phyloP scores from a whole-genome alignment of 768 basidiomycete genomes.

The Hydnomerulius pinastri region DNA sequence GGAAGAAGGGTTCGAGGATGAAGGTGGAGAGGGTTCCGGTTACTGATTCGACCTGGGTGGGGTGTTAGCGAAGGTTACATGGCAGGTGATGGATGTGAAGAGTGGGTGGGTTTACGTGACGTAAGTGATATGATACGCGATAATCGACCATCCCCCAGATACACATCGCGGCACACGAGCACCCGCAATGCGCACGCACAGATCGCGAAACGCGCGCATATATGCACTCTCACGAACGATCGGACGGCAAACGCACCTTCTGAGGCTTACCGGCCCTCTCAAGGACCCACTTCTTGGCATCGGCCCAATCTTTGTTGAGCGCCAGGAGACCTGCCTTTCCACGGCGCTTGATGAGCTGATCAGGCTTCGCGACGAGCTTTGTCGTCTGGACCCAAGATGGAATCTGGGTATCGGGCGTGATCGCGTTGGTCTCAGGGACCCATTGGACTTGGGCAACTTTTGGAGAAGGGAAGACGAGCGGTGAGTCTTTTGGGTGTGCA shows the following conservation, averaged over 20 bases:
- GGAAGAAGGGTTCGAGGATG: slow-evolving; percentile 98
- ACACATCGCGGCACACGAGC: too few relatives aligned
- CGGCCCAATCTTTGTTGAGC: slow-evolving; percentile 91
- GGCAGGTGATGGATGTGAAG: slow-evolving; percentile 7
- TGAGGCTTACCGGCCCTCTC: slow-evolving; percentile 91
- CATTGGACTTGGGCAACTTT: slow-evolving; percentile 88
- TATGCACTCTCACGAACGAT: background rate
- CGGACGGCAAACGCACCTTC: slow-evolving; percentile 45
- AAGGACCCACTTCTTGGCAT: slow-evolving; percentile 84
- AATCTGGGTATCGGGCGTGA: slow-evolving; percentile 60
- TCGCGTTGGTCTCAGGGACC: slow-evolving; percentile 67
- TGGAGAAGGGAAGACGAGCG: slow-evolving; percentile 59
- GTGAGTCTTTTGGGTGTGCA: slow-evolving; percentile 41
- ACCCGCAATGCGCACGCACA: too few relatives aligned
- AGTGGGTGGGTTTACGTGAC: slow-evolving; percentile 24
- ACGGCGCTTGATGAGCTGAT: slow-evolving; percentile 99
- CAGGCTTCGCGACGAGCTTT: slow-evolving; percentile 95
- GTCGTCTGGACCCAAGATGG: slow-evolving; percentile 81
- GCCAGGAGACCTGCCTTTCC: slow-evolving; percentile 96
- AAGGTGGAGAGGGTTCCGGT: slow-evolving; percentile 97
- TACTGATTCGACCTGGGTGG: slow-evolving; percentile 79
- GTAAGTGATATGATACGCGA: too few relatives aligned
- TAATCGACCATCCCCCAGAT: too few relatives aligned
- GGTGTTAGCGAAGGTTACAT: slow-evolving; percentile 20
- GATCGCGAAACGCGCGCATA: too few relatives aligned